Evolutionary conservation across 176 grass and related monocot genomes (phyloP).

Genomic region (Phragmites australis): DNA sequence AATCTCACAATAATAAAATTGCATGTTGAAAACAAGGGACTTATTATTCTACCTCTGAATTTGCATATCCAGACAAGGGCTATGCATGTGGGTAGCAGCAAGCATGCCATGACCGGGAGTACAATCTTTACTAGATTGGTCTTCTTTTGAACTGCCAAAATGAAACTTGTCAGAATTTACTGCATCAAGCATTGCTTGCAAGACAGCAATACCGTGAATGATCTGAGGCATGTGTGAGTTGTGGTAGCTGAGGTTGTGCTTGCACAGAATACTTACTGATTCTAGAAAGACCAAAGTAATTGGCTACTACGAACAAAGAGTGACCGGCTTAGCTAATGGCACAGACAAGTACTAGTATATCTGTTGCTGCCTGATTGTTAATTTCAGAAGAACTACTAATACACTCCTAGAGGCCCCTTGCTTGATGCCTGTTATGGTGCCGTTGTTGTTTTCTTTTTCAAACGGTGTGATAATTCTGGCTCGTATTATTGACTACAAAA

Average conservation of each 20-base stretch:
- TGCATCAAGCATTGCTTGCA: neutral
- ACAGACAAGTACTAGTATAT: neutral
- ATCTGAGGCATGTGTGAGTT: neutral
- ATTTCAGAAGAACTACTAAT: neutral
- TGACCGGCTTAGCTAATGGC: neutral
- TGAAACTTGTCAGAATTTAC: neutral
- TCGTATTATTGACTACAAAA: neutral
- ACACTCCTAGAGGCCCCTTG: neutral
- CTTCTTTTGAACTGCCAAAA: slow-evolving; percentile 2
- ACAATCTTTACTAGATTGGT: slow-evolving; percentile 2
- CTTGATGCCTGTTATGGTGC: neutral
- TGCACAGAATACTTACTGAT: neutral
- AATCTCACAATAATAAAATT: neutral
- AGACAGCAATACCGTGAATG: neutral
- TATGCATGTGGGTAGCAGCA: neutral
- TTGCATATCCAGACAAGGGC: neutral
- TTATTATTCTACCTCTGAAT: slow-evolving; percentile 26
- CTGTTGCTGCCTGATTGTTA: neutral
- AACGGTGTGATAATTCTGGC: neutral
- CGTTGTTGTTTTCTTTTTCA: neutral
- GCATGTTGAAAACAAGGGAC: neutral
- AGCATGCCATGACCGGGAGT: neutral
- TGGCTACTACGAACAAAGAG: neutral
- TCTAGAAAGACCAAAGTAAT: neutral
- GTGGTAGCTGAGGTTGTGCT: neutral